Percentiles rank a stretch among this genome's conserved stretches.
Conservation (phyloP, 306 rosid species). For the Coriaria nepalensis region DNA sequence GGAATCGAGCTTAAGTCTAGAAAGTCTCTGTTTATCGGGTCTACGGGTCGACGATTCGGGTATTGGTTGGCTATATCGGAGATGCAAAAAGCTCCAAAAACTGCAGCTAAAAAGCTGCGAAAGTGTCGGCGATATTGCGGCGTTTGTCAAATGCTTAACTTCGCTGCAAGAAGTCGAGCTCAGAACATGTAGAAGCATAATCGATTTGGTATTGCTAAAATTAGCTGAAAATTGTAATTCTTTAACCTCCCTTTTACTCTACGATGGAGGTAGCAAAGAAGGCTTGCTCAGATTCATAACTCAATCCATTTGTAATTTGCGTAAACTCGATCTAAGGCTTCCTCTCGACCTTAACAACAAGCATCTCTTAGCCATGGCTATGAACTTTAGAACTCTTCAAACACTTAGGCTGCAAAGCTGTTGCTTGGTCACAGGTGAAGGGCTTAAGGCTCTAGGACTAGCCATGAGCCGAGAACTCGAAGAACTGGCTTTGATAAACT, state of each 20-base stretch:
- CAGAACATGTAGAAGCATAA: slow-evolving; percentile 63
- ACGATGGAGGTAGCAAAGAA: slow-evolving; percentile 81
- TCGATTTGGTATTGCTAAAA: slow-evolving; percentile 48
- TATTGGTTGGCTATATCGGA: slow-evolving; percentile 59
- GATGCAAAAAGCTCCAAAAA: slow-evolving; percentile 41
- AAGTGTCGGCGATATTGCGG: slow-evolving; percentile 52
- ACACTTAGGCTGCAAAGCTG: slow-evolving; percentile 68
- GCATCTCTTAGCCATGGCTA: slow-evolving; percentile 44
- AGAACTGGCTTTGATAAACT: slow-evolving; percentile 66
- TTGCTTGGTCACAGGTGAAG: slow-evolving; percentile 71
- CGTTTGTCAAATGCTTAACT: slow-evolving; percentile 41
- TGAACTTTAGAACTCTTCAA: slow-evolving; percentile 27
- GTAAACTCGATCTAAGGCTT: slow-evolving; percentile 53
- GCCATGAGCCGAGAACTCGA: slow-evolving; percentile 38
- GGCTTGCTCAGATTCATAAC: slow-evolving; percentile 44
- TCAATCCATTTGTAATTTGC: slow-evolving; percentile 23
- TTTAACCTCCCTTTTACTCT: slow-evolving; percentile 46
- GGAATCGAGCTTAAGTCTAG: slow-evolving; percentile 38
- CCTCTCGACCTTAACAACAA: slow-evolving; percentile 72
- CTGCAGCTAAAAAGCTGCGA: slow-evolving; percentile 50
- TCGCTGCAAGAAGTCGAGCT: slow-evolving; percentile 50
- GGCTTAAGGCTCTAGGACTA: slow-evolving; percentile 39
- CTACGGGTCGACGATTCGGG: slow-evolving; percentile 50
- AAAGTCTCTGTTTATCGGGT: slow-evolving; percentile 46
- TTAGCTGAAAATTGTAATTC: slow-evolving; percentile 37